These are phyloP conservation scores for Fusarium austroafricanum DNA, from an alignment of 2,329 filamentous ascomycete species.

Conservation along the genomic window DNA sequence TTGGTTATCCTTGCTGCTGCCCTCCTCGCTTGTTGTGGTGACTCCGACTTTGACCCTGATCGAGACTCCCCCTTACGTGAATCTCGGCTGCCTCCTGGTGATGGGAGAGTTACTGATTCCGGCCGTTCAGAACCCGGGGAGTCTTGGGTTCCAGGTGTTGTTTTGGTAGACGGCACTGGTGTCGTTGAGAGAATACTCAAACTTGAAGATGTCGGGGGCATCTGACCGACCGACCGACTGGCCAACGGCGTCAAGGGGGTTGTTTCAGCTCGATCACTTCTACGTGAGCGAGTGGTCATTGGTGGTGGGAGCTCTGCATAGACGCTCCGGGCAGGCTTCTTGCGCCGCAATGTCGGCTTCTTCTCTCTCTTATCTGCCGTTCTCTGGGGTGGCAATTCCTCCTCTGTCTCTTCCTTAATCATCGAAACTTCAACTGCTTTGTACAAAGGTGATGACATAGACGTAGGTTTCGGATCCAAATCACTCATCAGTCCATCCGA, in stretches of 20 bases:
- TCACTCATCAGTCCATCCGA: constrained; percentile 40
- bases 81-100: constrained; percentile 37
- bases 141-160: constrained; percentile 52
- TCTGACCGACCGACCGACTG: constrained; percentile 18
- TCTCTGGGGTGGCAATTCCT: neutral
- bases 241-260: constrained; percentile 42
- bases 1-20: constrained; percentile 35
- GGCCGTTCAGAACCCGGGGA: constrained; percentile 44
- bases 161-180: constrained; percentile 52
- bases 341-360: constrained; percentile 9
- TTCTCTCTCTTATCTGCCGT: neutral
- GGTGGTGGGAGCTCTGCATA: constrained; percentile 37
- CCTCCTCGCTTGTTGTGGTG: constrained; percentile 44
- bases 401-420: constrained; percentile 19
- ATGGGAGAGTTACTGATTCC: constrained; percentile 41
- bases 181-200: constrained; percentile 56
- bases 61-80: constrained; percentile 33
- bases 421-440: constrained; percentile 16
- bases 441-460: constrained; percentile 26
- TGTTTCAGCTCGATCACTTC: constrained; percentile 32
- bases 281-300: constrained; percentile 43
- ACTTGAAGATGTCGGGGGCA: constrained; percentile 50
- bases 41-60: constrained; percentile 41
- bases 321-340: constrained; percentile 24
- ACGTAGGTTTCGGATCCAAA: constrained; percentile 13